Evolutionary conservation across 306 rosid genomes (phyloP).

Genomic region (Carpinus fangiana): DNA sequence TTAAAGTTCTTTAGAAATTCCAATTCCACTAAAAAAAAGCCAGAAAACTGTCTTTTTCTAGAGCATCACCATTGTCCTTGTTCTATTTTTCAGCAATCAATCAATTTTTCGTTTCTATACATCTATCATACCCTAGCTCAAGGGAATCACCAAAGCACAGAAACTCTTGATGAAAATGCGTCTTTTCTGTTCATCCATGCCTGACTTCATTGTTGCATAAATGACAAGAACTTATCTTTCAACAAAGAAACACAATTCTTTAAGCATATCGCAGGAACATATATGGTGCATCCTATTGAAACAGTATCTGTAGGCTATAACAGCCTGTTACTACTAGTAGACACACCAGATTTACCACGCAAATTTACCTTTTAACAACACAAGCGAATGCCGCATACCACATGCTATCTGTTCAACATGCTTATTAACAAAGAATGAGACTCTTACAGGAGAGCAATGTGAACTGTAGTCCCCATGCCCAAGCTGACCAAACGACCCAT

Average conservation of each 20-base stretch:
- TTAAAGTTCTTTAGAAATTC: neutral
- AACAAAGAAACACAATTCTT: neutral
- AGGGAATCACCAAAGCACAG: neutral
- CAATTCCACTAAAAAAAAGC: neutral
- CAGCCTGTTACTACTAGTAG: neutral
- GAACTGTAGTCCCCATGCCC: constrained; percentile 77
- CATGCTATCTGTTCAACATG: constrained; percentile 67
- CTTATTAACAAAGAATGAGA: constrained; percentile 54
- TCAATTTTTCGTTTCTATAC: neutral
- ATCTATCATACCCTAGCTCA: neutral
- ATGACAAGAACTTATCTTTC: neutral
- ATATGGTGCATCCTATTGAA: neutral
- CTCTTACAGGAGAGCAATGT: constrained; percentile 53
- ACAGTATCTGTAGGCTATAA: constrained; percentile 2
- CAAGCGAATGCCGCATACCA: constrained; percentile 95
- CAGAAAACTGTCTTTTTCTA: neutral
- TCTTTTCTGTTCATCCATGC: neutral
- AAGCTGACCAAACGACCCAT: constrained; percentile 96
- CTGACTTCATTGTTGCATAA: neutral
- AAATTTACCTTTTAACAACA: constrained; percentile 62
- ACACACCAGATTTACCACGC: constrained; percentile 6
- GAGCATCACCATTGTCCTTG: neutral
- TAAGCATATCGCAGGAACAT: neutral
- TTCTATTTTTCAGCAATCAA: neutral
- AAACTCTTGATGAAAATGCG: neutral